Percentiles rank a stretch among this genome's conserved stretches.
These are phyloP conservation scores for Eucalyptus decipiens DNA, from an alignment of 345 rosid species.

Conservation along the genomic window DNA sequence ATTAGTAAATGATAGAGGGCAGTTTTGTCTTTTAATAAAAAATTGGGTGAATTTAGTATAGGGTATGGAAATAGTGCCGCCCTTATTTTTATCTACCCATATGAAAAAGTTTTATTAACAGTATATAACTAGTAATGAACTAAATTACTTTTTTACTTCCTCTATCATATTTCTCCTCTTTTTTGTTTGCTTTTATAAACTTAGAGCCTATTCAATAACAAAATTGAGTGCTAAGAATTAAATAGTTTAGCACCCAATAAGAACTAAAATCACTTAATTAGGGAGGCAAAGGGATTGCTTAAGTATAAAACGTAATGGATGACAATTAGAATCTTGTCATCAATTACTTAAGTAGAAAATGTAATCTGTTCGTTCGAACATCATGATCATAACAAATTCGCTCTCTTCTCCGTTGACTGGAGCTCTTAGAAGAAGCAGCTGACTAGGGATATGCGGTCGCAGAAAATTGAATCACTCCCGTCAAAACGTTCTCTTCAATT, in stretches of 20 bases:
- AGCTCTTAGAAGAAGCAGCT: background rate
- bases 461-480: background rate
- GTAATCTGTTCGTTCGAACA: accelerated
- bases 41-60: too few relatives aligned
- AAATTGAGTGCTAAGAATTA: background rate
- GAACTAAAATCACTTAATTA: too few relatives aligned
- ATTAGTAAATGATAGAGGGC: too few relatives aligned
- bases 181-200: background rate
- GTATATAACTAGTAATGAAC: background rate
- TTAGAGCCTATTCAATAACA: background rate
- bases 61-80: too few relatives aligned
- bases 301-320: background rate
- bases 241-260: background rate
- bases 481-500: background rate
- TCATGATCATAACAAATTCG: background rate
- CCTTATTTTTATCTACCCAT: background rate
- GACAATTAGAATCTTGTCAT: background rate
- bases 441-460: background rate
- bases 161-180: background rate
- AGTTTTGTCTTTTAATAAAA: too few relatives aligned
- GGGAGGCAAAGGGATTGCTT: background rate
- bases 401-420: background rate
- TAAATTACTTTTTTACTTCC: background rate
- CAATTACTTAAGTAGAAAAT: too few relatives aligned
- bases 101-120: background rate